Base-by-base conservation (phyloP, 139 green algal genomes). In the Zygnema circumcarinatum region DNA sequence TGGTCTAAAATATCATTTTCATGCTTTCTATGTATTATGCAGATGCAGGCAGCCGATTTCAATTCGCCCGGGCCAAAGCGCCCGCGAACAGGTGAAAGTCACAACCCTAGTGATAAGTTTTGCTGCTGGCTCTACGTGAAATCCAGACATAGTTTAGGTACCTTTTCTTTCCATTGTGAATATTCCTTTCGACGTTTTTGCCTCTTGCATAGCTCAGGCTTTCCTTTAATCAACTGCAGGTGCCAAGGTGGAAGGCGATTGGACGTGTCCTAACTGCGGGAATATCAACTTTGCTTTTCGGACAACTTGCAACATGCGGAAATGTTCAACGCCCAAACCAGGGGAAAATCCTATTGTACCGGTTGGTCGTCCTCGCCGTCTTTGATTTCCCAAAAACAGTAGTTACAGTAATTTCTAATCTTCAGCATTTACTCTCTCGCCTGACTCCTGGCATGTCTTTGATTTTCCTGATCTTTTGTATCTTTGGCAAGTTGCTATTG, bases 231-330 rank as follows among this genome's bases (percentile, higher is more conserved):
- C 47, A 62, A 62, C 69, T 52, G 69, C 69, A 52, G 69, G 69
- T 78, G 35, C 69, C 3, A 78, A 78, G 69, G 36, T 52, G 3
- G 67, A 54, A 38, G 52, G 53, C 20, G 86, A 90, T 78, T 90
- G 86, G 86, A 88, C 80, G n/a, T 91, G 87, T 79, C 67, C 81
- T 1, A 74, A 56, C 25, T 91, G 87, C 67, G 81, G 81, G 31
- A 91, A 91, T 67, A 33, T 85, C 42, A 91, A 91, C 52, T 91
- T 89, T 42, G 86, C 87, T 21, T 89, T 89, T 75, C 69, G 87
- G 31, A 79, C 35, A 21, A 89, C 87, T 31, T 91, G 87, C 52
- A 91, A 91, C 53, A 91, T 91, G 87, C 69, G 87, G 39, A 89
- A 89, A 74, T 91, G 87, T 69, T 79, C 74, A 29, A 79, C 87